Conservation (phyloP, 1,139 yeast genomes). For the Yamadazyma triangularis region DNA sequence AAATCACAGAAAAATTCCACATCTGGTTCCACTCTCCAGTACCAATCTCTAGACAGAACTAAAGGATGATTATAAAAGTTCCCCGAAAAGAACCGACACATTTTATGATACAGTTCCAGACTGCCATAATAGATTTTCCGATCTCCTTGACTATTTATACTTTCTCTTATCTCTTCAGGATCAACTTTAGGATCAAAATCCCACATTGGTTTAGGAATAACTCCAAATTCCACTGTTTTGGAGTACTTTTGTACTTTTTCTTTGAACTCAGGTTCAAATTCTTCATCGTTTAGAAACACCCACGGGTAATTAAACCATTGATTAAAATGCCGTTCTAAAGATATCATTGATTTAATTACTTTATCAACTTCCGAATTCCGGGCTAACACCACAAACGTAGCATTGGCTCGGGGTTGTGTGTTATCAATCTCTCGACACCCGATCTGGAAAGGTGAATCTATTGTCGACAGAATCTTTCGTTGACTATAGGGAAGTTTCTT, state of each 20-base stretch:
- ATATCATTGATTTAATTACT: conserved; percentile 62
- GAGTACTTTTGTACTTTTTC: conserved; percentile 45
- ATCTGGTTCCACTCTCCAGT: conserved; percentile 93
- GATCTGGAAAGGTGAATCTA: conserved; percentile 42
- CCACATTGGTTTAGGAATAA: conserved; percentile 66
- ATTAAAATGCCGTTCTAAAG: conserved; percentile 81
- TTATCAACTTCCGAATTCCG: conserved; percentile 70
- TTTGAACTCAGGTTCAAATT: conserved; percentile 62
- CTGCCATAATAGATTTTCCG: conserved; percentile 78
- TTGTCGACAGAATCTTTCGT: conserved; percentile 20
- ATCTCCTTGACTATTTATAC: conserved; percentile 71
- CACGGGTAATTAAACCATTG: conserved; percentile 91
- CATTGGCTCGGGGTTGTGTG: conserved; percentile 49
- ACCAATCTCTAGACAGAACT: conserved; percentile 71
- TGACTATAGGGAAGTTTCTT: conserved; percentile 7
- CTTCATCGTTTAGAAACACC: conserved; percentile 77
- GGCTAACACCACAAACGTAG: conserved; percentile 79
- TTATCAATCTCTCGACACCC: conserved; percentile 49
- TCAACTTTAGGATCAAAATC: conserved; percentile 36
- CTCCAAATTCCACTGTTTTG: conserved; percentile 63
- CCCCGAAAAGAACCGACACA: conserved; percentile 74
- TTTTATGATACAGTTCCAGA: conserved; percentile 66
- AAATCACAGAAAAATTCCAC: conserved; percentile 86
- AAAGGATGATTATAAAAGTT: conserved; percentile 71
- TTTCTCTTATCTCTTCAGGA: conserved; percentile 42